Evolutionary conservation across 495 filamentous ascomycete species (phyloP).

Genomic region (Aspergillus wentii): DNA sequence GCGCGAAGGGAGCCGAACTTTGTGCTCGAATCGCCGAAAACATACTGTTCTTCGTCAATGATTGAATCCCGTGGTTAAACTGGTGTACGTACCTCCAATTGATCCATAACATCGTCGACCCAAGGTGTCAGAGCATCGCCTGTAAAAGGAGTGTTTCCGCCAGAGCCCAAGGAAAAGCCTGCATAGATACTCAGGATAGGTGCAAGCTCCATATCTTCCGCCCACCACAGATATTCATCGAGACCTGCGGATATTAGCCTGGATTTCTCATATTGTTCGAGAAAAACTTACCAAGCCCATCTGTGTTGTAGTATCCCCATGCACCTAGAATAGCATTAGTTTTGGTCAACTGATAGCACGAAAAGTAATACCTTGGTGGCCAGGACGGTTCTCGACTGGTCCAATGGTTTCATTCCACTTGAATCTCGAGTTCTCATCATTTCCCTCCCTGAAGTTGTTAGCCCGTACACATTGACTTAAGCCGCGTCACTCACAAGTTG

Average conservation of each 20-base stretch:
- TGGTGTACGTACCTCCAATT: slow-evolving; percentile 48
- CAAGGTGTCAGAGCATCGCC: slow-evolving; percentile 22
- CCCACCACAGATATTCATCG: slow-evolving; percentile 56
- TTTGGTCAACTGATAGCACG: too few species aligned
- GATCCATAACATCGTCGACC: slow-evolving; percentile 52
- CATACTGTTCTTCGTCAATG: too few species aligned
- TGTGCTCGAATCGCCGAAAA: slow-evolving; percentile 49
- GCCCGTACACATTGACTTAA: too few species aligned
- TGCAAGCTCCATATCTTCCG: slow-evolving; percentile 52
- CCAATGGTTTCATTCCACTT: slow-evolving; percentile 64
- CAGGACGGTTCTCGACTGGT: slow-evolving; percentile 52
- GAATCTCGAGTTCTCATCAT: slow-evolving; percentile 43
- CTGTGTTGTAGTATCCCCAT: slow-evolving; percentile 54
- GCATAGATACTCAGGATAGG: slow-evolving; percentile 50
- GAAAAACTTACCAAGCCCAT: slow-evolving; percentile 47
- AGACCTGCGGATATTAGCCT: slow-evolving; percentile 13
- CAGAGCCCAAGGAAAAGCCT: slow-evolving; percentile 50
- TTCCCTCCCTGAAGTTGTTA: slow-evolving; percentile 35
- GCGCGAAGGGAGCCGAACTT: slow-evolving; percentile 55
- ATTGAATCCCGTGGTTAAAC: too few species aligned
- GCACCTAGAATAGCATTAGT: too few species aligned
- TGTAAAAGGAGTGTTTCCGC: slow-evolving; percentile 18
- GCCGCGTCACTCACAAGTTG: slow-evolving; percentile 31
- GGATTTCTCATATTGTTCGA: background rate
- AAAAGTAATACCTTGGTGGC: slow-evolving; percentile 47